phyloP scores from a whole-genome alignment of 2,329 filamentous ascomycete species.

The Scopulariopsis brevicaulis region DNA sequence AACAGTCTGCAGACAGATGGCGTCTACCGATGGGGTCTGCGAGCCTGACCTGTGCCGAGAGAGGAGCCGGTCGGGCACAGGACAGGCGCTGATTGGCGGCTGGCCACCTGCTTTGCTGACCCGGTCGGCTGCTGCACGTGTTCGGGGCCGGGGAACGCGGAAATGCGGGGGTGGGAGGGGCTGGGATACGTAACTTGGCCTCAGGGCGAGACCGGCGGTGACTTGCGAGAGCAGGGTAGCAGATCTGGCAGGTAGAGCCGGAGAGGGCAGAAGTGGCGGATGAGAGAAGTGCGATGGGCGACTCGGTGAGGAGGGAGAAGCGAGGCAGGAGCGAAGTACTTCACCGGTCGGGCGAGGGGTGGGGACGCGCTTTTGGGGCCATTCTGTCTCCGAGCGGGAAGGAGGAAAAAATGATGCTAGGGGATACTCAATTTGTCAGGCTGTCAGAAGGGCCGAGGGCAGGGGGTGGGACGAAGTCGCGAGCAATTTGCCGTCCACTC shows the following conservation, averaged over 20 bases:
- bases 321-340: background rate
- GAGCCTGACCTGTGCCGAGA: background rate
- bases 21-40: background rate
- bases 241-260: slow-evolving; percentile 3
- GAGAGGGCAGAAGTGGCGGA: background rate
- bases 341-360: background rate
- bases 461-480: background rate
- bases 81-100: background rate
- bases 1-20: background rate
- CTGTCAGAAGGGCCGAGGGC: background rate
- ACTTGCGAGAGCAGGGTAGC: background rate
- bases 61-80: background rate
- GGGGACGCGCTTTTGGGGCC: background rate
- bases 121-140: background rate
- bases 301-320: background rate
- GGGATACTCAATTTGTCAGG: background rate
- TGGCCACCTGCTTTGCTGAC: background rate
- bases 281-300: background rate
- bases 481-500: background rate
- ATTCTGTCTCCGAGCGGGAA: background rate
- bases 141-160: background rate
- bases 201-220: background rate
- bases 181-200: slow-evolving; percentile 6
- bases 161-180: background rate
- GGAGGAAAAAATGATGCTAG: background rate